Base-by-base conservation (phyloP, 228 moss, liverwort and hornwort genomes). In the Sphagnum fallax region DNA sequence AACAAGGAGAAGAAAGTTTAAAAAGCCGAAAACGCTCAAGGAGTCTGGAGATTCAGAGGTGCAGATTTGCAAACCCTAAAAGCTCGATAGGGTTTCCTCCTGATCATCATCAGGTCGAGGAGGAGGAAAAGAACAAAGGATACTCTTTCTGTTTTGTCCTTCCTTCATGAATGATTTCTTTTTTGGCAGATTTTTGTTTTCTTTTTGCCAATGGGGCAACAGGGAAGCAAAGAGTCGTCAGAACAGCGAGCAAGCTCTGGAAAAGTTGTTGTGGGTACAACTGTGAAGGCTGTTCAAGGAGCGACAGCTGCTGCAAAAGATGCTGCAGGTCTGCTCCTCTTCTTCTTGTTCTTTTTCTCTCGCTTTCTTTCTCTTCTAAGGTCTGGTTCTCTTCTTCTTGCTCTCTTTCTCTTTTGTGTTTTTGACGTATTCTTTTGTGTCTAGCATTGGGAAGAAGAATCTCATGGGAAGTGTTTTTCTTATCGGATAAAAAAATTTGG, bases 231-330 rank as follows among this genome's bases (percentile, higher is more conserved):
- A 61, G 52, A 52, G 4, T 62, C 51, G 50, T n/a, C 72, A 0
- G 68, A 1, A 0, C 18, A 18, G 18, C 18, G 18, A 18, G 18
- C 18, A 18, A 18, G 18, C 18, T 4, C 61, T 53, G 53, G 53
- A 7, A 53, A 12, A 6, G 53, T 7, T 0, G 65, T 69, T 5
- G 47, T 60, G 2, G 50, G 51, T 9, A 61, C 78, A 11, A 71
- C 74, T 10, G 78, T 71, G 47, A 73, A 47, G 53, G 73, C 59
- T 14, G 76, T 84, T 61, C 73, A 76, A 63, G 67, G 65, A 63
- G 78, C 85, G 1, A 61, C 74, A 4, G 76, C 61, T n/a, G 82
- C 80, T 48, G 86, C 75, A 16, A 74, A 80, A 49, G 78, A 75
- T 0, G 66, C 82, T 4, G 79, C 77, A 16, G 86, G 77, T 73